Conservation (phyloP, 306 rosid genomes). For the Quercus ilex region DNA sequence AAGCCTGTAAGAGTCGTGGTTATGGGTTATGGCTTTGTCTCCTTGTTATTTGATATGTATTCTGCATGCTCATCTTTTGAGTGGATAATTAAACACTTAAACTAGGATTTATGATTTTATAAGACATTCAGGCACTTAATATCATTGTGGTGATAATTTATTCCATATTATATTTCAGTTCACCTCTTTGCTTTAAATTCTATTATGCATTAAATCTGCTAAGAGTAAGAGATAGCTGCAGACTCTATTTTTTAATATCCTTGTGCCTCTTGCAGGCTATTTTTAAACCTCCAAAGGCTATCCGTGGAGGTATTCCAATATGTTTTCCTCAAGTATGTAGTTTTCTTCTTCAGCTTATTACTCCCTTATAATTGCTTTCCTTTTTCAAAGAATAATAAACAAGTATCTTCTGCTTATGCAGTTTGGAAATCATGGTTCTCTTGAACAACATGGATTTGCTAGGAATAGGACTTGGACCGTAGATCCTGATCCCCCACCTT, state of each 20-base stretch:
- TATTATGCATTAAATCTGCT: neutral
- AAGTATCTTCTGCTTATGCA: conserved; percentile 28
- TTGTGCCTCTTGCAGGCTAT: conserved; percentile 45
- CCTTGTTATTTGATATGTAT: too few relatives aligned
- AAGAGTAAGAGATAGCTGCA: neutral
- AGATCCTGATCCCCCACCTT: conserved; percentile 71
- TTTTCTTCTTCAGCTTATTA: conserved; percentile 11
- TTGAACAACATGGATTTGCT: conserved; percentile 76
- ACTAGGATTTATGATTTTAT: too few relatives aligned
- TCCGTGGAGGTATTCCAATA: conserved; percentile 80
- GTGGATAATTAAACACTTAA: too few relatives aligned
- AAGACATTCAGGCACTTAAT: too few relatives aligned
- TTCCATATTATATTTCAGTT: neutral
- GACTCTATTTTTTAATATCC: neutral
- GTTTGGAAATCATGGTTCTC: conserved; percentile 59
- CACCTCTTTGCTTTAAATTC: neutral
- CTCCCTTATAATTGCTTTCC: conserved; percentile 2
- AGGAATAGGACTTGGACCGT: conserved; percentile 67
- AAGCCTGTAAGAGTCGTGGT: too few relatives aligned
- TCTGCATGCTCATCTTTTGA: too few relatives aligned
- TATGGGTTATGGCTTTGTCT: too few relatives aligned
- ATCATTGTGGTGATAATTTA: neutral
- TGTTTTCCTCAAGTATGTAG: conserved; percentile 76
- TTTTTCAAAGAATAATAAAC: neutral
- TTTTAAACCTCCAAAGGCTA: conserved; percentile 65